Evolutionary conservation across 805 yeast genomes (phyloP).

Genomic region (Candida yuanshanica): DNA sequence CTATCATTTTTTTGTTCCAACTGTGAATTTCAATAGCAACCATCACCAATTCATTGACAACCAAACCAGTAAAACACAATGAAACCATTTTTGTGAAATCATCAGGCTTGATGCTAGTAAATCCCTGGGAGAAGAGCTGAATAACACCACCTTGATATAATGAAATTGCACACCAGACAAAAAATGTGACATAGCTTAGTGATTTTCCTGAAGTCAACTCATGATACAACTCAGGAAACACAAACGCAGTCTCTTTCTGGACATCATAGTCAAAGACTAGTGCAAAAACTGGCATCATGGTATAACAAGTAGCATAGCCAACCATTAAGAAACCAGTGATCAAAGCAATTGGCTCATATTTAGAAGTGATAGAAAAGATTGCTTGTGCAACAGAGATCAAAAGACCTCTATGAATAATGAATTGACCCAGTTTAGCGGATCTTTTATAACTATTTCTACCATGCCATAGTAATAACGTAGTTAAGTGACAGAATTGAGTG

Average conservation of each 20-base stretch:
- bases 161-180: conserved; percentile 85
- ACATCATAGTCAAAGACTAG: conserved; percentile 88
- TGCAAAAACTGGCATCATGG: conserved; percentile 98
- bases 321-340: conserved; percentile 98
- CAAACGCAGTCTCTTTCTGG: conserved; percentile 77
- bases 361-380: conserved; percentile 78
- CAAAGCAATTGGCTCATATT: conserved; percentile 89
- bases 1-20: conserved; percentile 80
- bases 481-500: conserved; percentile 83
- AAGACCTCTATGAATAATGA: conserved; percentile 93
- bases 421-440: conserved; percentile 91
- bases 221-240: conserved; percentile 92
- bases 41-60: conserved; percentile 86
- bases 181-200: conserved; percentile 79
- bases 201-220: conserved; percentile 88
- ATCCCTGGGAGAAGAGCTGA: conserved; percentile 74
- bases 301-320: conserved; percentile 94
- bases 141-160: conserved; percentile 87
- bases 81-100: conserved; percentile 77
- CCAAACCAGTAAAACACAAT: conserved; percentile 70
- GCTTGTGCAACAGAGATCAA: conserved; percentile 94
- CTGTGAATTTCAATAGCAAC: conserved; percentile 87
- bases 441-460: conserved; percentile 96
- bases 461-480: conserved; percentile 90
- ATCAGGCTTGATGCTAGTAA: conserved; percentile 53